These are phyloP conservation scores for Salvia hispanica DNA, from an alignment of 257 asterid genomes.

Conservation along the genomic window DNA sequence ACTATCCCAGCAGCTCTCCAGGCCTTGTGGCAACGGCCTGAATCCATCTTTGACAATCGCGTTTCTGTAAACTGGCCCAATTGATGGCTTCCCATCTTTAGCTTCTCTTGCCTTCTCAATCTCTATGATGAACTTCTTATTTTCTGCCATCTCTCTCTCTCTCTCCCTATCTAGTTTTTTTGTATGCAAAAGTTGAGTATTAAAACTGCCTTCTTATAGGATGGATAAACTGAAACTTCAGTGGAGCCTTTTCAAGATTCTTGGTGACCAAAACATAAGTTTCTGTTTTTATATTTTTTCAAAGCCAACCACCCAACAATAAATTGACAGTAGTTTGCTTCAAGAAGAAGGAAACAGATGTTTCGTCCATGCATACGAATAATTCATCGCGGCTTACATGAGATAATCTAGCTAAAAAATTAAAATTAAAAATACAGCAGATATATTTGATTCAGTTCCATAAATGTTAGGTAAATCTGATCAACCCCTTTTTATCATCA, in stretches of 20 bases:
- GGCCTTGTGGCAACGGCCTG: constrained; percentile 52
- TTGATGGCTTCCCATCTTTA: constrained; percentile 58
- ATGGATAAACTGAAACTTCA: background rate
- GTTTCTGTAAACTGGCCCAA: constrained; percentile 71
- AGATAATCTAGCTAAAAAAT: background rate
- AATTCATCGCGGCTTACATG: background rate
- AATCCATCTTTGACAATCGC: constrained; percentile 60
- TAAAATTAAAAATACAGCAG: background rate
- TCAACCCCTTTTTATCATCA: background rate
- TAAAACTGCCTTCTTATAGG: constrained; percentile 33
- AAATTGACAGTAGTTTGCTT: constrained; percentile 38
- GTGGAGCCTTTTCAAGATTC: constrained; percentile 23
- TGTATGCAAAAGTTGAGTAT: background rate
- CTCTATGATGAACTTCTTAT: constrained; percentile 52
- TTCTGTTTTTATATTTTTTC: constrained; percentile 10
- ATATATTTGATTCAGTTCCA: background rate
- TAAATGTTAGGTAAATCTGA: constrained; percentile 29
- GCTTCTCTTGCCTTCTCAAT: constrained; percentile 61
- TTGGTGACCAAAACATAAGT: constrained; percentile 48
- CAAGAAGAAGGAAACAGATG: background rate
- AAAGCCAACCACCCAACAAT: constrained; percentile 40
- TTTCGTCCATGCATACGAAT: constrained; percentile 18
- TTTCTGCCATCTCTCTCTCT: constrained; percentile 36
- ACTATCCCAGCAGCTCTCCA: constrained; percentile 74
- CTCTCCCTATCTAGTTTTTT: constrained; percentile 1